These are phyloP conservation scores for Chlorociboria aeruginascens DNA, from an alignment of 495 filamentous ascomycete species.

Conservation along the genomic window DNA sequence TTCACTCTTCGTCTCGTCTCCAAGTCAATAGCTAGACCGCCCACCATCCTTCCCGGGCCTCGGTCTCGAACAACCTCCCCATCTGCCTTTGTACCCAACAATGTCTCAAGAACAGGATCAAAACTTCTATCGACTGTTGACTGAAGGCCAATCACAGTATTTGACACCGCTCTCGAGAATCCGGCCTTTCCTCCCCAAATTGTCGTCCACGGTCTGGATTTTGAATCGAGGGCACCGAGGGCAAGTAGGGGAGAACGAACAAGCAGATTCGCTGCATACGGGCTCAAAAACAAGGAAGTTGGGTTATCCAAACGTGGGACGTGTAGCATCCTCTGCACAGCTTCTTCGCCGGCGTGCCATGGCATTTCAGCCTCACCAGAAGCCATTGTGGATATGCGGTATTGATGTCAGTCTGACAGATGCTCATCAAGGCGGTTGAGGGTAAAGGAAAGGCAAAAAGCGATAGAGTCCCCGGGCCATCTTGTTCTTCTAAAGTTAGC, in stretches of 20 bases:
- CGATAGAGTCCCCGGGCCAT: too few species aligned
- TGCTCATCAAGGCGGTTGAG: too few species aligned
- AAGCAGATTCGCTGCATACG: conserved; percentile 32
- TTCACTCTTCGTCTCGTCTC: conserved; percentile 56
- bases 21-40: conserved; percentile 54
- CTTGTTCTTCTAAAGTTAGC: too few species aligned
- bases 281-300: conserved; percentile 10
- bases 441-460: too few species aligned
- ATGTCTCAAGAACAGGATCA: conserved; percentile 52
- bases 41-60: conserved; percentile 30
- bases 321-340: conserved; percentile 14
- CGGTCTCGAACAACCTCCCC: conserved; percentile 29
- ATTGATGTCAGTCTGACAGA: too few species aligned
- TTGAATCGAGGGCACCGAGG: conserved; percentile 51
- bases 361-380: conserved; percentile 13
- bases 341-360: conserved; percentile 18
- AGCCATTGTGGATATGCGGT: conserved; percentile 10
- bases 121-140: conserved; percentile 41
- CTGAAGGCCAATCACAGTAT: conserved; percentile 45
- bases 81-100: conserved; percentile 32
- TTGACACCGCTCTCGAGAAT: conserved; percentile 46
- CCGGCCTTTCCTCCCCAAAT: conserved; percentile 61
- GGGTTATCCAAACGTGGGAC: conserved; percentile 16
- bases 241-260: conserved; percentile 50
- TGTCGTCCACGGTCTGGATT: conserved; percentile 60